Percentiles rank a stretch among this genome's conserved stretches.
Evolutionary conservation across 2,329 filamentous ascomycete species (phyloP).

Genomic region (Colletotrichum spinosum): DNA sequence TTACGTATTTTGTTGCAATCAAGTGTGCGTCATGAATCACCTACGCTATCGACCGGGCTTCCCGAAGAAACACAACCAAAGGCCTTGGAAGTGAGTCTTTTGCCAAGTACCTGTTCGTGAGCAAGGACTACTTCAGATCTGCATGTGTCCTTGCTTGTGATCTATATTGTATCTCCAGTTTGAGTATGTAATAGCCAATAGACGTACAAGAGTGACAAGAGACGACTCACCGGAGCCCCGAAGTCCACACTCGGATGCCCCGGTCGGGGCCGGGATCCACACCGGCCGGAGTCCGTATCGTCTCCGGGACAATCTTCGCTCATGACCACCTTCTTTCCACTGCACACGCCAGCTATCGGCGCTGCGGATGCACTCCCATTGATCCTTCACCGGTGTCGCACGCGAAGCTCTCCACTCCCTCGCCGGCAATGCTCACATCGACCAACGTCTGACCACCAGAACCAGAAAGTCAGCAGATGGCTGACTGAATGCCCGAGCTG

Average conservation of each 20-base stretch:
- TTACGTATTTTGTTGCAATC: too few relatives aligned
- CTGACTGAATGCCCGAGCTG: background rate
- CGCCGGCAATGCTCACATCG: constrained; percentile 8
- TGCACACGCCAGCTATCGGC: background rate
- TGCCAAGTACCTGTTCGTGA: too few relatives aligned
- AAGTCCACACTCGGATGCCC: background rate
- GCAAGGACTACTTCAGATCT: too few relatives aligned
- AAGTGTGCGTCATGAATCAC: too few relatives aligned
- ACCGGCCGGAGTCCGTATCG: background rate
- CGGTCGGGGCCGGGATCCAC: background rate
- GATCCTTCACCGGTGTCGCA: background rate
- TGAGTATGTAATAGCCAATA: too few relatives aligned
- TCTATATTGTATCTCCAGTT: rapidly evolving
- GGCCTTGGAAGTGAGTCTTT: too few relatives aligned
- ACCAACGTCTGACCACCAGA: constrained; percentile 20
- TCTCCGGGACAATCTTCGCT: too few relatives aligned
- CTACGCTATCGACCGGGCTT: too few relatives aligned
- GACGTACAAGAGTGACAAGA: too few relatives aligned
- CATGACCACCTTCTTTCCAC: background rate
- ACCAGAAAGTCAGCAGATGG: constrained; percentile 1
- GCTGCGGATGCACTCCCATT: background rate
- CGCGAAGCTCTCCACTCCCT: constrained; percentile 9
- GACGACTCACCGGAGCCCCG: too few relatives aligned
- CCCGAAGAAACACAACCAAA: too few relatives aligned
- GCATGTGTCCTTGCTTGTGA: too few relatives aligned